Evolutionary conservation across 192 early-diverging fungal genomes (phyloP), one percentile per base, ranked within the genome.

Genomic region (Dimargaris xerosporica): DNA sequence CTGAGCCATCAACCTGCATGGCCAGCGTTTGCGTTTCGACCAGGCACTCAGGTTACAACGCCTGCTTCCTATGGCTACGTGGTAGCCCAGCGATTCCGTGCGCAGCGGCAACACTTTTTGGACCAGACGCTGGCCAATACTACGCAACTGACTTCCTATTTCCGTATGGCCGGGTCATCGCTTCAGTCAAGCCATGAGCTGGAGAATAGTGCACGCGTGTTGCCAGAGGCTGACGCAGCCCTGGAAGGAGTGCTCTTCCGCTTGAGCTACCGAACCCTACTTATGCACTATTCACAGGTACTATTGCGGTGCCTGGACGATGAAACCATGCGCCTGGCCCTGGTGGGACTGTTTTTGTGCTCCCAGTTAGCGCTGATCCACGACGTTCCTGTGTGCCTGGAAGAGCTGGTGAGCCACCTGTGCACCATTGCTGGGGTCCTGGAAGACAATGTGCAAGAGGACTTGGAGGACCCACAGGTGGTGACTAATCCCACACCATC

Each of bases 321-420:
- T 52, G 64, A 77, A 1, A 85, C 83, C 0, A 67, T 94, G 17
- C 82, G 91, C 76, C 89, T 91, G 67, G 85, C 89, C 3, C 73
- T 94, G 34, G 77, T 80, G 29, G 90, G 85, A 15, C 86, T 87
- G 54, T 85, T 90, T 54, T 80, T 84, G 52, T 87, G 84, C 62
- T 80, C 88, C 0, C 64, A 80, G 11, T 64, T 92, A 30, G 82
- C 91, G 0, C 80, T 26, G 16, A 3, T 23, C 17, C 42, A 60
- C 39, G n/a, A 43, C 15, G 58, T 60, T 21, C 58, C 58, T 41
- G 17, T 11, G 2, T 41, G 39, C 42, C 25, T 60, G 0, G 58
- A 41, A 26, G 41, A 41, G 12, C 58, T 60, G 2, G 58, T 60
- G 21, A 44, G 58, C 9, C 58, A 60, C 42, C 30, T 60, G 39